These are phyloP conservation scores for Cladosporium sp. DNA, from an alignment of 2,329 filamentous ascomycete species.

Conservation along the genomic window DNA sequence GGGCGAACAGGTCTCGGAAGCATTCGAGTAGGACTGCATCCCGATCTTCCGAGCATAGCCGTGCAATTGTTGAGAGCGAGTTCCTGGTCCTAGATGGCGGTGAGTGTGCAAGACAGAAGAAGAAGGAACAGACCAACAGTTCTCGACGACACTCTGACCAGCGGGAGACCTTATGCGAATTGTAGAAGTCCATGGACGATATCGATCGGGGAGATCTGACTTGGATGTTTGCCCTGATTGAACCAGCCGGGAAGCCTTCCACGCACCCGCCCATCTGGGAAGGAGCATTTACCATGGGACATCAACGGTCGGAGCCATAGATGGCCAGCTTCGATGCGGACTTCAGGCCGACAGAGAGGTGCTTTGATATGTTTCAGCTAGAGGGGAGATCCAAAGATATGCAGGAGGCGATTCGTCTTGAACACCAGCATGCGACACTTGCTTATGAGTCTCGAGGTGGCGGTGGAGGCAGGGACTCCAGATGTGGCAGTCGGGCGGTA, in stretches of 20 bases:
- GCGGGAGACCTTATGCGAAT: slow-evolving; percentile 1
- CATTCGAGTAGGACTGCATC: neutral
- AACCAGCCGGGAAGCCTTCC: neutral
- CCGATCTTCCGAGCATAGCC: neutral
- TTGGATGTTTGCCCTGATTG: neutral
- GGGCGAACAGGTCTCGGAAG: slow-evolving; percentile 1
- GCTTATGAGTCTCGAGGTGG: neutral
- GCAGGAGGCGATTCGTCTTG: neutral
- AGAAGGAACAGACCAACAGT: neutral
- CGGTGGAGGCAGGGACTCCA: slow-evolving; percentile 6
- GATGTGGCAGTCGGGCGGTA: neutral
- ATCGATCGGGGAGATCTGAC: neutral
- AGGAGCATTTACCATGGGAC: neutral
- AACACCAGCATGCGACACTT: neutral
- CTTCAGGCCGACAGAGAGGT: neutral
- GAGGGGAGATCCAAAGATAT: neutral
- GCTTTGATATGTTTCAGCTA: neutral
- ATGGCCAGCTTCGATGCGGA: neutral
- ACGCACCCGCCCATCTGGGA: neutral
- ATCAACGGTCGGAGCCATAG: neutral
- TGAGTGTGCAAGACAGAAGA: neutral
- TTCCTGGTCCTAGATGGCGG: neutral
- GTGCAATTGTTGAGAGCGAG: neutral
- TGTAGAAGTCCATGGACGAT: neutral
- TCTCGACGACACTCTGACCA: neutral